Evolutionary conservation across 2,329 filamentous ascomycete species (phyloP), one percentile per base, ranked within the genome.

Genomic region (Fusarium sp.): DNA sequence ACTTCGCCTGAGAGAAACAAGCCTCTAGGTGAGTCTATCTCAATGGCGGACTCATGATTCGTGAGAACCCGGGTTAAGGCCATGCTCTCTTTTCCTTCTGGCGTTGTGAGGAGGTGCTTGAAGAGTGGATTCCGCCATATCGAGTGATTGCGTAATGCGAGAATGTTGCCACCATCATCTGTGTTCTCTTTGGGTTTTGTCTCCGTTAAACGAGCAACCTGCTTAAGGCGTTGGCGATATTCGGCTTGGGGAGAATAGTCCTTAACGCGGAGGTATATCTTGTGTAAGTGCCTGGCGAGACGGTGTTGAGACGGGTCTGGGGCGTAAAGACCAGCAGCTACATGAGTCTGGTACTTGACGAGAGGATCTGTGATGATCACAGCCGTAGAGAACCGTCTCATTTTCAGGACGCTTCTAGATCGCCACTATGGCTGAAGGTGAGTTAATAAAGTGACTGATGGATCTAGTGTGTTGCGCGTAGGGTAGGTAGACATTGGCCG

Each of bases 1-100:
- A 96, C 93, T 75, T 94, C 92, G 8, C 93, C 92, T 26, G 93
- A 93, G 0, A 96, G 84, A 75, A 95, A 90, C 17, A 96, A 80
- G 0, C 93, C 93, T 70, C 85, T 88, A 0, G 93, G 93, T 0
- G 91, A 93, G 72, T 92, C 84, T 47, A 94, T 85, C 45, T 89
- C 83, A 65, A 94, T 85, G 13, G 92, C 92, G 21, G 88, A 87
- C 76, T 94, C 89, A 75, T 94, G 87, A 69, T 85, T 88, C 1
- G 89, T 91, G 15, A 94, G 80, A n/a, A 90, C 86, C 50, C 87
- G 83, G 3, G 90, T 92, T 61, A 96, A 78, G 6, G 92, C 90
- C 22, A 91, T 79, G 56, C 83, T 86, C 67, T 91, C 87, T 70
- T 83, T 85, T 22, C 83, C 82, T 53, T 90, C 82, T 7, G 85